Base-by-base conservation (phyloP, 345 rosid species). In the Rhodamnia argentea region DNA sequence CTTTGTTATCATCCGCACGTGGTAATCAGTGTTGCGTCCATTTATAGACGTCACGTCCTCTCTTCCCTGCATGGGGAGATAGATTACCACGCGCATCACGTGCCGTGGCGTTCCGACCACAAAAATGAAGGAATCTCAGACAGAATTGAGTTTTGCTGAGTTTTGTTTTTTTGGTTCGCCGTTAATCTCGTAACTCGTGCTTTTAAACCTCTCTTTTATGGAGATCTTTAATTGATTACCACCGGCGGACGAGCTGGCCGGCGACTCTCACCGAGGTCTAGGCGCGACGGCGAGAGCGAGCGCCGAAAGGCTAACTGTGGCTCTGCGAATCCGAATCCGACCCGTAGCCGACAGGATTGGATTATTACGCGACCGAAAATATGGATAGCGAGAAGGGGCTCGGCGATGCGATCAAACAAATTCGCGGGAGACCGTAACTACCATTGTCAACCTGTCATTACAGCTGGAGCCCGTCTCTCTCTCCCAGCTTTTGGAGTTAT, bases 381-480 rank as follows among this genome's bases (percentile, higher is more conserved):
- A 9, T 23, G 59, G 59, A 23, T 56, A 10, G n/a, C 11, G n/a
- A 56, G 59, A 7, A 5, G 20, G 8, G 18, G 23, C 23, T 37
- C 4, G 76, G 24, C 9, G 44, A 2, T 18, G 78, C 44, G 78
- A 70, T 70, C 47, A 4, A 40, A 18, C 42, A 70, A 52, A 18
- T 32, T 32, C 44, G 78, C 24, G 24, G 24, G 24, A 16, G 78
- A 70, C 24, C 78, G 78, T 10, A 32, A 32, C 78, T 70, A 70
- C 13, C 4, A 70, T 70, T 18, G 78, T 70, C 78, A 70, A 70
- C 47, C 23, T 70, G 78, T 70, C 78, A 70, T 70, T 59, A 84
- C 85, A 84, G 85, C 85, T 84, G 85, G 85, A 84, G 85, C 85
- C 85, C 85, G 58, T 84, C 40, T 37, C 40, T n/a, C 12, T 64